These are phyloP conservation scores for Penicillium daleae DNA, from an alignment of 495 filamentous ascomycete species.

Conservation along the genomic window DNA sequence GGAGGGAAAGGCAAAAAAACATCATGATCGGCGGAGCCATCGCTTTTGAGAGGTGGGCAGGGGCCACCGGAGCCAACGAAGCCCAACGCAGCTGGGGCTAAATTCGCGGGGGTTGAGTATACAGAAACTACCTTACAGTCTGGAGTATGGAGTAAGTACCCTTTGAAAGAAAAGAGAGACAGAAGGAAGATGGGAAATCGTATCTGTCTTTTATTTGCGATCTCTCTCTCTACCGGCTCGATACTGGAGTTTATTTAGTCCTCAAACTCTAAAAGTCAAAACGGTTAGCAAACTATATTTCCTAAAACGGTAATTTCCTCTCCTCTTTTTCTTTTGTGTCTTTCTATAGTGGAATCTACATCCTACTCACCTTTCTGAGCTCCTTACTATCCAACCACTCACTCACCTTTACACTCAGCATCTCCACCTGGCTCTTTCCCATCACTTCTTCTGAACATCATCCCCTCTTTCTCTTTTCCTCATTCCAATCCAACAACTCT, in stretches of 20 bases:
- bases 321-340: background rate
- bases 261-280: background rate
- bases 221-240: background rate
- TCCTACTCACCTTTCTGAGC: background rate
- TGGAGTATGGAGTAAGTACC: no score
- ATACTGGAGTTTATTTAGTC: background rate
- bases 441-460: background rate
- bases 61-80: slow-evolving; percentile 4
- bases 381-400: background rate
- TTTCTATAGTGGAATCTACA: background rate
- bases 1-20: background rate
- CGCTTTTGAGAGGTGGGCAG: background rate
- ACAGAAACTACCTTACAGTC: no score
- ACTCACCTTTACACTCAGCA: background rate
- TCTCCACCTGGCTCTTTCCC: slow-evolving; percentile 5
- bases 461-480: background rate
- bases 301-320: background rate
- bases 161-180: no score
- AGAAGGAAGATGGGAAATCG: no score
- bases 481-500: background rate
- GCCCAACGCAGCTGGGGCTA: background rate
- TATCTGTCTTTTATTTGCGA: no score
- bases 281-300: background rate
- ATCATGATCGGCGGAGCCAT: slow-evolving; percentile 6
- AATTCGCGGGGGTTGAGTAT: no score